Evolutionary conservation across 441 rosid species (phyloP).

Genomic region (Codiaeum variegatum): DNA sequence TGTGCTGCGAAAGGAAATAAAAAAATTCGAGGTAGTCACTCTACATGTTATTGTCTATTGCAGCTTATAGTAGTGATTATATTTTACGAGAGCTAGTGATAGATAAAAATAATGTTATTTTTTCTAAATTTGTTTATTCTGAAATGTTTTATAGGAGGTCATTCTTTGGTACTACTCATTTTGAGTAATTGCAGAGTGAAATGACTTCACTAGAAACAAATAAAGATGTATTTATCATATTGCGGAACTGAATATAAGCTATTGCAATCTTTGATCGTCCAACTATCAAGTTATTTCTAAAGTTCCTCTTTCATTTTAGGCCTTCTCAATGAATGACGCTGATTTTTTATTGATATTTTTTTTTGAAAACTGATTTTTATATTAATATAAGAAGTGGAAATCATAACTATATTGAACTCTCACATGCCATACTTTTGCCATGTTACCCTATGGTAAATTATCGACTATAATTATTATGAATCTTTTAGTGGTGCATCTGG

Average conservation of each 20-base stretch:
- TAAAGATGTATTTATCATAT: not conserved
- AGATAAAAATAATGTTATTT: not conserved
- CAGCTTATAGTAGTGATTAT: not conserved
- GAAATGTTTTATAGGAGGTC: not conserved
- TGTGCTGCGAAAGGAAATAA: constrained; percentile 43
- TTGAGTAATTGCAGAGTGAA: not conserved
- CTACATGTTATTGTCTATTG: constrained; percentile 1
- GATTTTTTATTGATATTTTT: no score
- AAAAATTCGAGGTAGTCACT: constrained; percentile 49
- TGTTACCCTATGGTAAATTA: not conserved
- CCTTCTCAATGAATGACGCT: not conserved
- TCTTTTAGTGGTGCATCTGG: constrained; percentile 15
- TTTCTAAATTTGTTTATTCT: not conserved
- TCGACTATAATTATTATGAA: not conserved
- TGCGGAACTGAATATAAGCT: not conserved
- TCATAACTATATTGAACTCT: not conserved
- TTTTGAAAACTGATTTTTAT: no score
- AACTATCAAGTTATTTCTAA: not conserved
- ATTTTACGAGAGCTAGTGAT: not conserved
- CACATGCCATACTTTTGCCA: not conserved
- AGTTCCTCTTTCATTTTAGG: not conserved
- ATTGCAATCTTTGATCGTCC: not conserved
- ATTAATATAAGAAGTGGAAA: not conserved
- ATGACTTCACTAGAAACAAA: not conserved
- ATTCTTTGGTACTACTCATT: not conserved